These are phyloP conservation scores for Penicillium sp. DNA, from an alignment of 2,329 filamentous ascomycete species.

Conservation along the genomic window DNA sequence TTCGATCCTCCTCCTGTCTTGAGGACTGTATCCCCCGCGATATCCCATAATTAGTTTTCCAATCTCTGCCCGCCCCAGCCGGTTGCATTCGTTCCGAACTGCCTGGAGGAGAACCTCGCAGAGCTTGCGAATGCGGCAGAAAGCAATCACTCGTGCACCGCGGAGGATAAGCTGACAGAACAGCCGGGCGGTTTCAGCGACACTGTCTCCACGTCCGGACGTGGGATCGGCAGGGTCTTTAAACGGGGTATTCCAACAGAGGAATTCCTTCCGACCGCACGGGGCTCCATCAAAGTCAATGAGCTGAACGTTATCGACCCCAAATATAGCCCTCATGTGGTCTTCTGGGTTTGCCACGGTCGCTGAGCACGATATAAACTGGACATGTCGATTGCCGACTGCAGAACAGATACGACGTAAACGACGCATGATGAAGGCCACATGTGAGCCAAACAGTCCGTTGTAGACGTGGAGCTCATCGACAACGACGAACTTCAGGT, in stretches of 20 bases:
- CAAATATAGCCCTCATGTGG: slow-evolving; percentile 95
- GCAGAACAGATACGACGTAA: slow-evolving; percentile 86
- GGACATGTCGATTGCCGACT: slow-evolving; percentile 81
- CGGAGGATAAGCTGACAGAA: slow-evolving; percentile 89
- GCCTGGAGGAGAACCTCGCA: slow-evolving; percentile 84
- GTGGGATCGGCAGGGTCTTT: slow-evolving; percentile 86
- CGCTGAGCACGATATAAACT: slow-evolving; percentile 94
- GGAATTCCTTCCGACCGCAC: slow-evolving; percentile 87
- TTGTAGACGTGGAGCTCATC: slow-evolving; percentile 97
- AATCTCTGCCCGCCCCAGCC: slow-evolving; percentile 75
- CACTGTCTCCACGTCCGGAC: slow-evolving; percentile 81
- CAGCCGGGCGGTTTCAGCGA: slow-evolving; percentile 83
- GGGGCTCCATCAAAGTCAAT: slow-evolving; percentile 94
- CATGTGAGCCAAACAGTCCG: slow-evolving; percentile 88
- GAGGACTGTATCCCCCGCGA: slow-evolving; percentile 89
- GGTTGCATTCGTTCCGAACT: slow-evolving; percentile 76
- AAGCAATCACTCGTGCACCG: slow-evolving; percentile 90
- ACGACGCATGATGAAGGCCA: slow-evolving; percentile 92
- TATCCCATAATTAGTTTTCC: slow-evolving; percentile 89
- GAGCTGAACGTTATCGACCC: slow-evolving; percentile 77
- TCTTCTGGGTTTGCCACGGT: slow-evolving; percentile 91
- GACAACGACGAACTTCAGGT: slow-evolving; percentile 87
- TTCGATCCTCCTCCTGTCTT: slow-evolving; percentile 87
- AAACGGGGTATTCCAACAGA: slow-evolving; percentile 97
- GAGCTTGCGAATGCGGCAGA: slow-evolving; percentile 84